Percentiles rank a stretch among this genome's conserved stretches.
phyloP scores from a whole-genome alignment of 805 yeast species.

The Hanseniaspora taiwanica region DNA sequence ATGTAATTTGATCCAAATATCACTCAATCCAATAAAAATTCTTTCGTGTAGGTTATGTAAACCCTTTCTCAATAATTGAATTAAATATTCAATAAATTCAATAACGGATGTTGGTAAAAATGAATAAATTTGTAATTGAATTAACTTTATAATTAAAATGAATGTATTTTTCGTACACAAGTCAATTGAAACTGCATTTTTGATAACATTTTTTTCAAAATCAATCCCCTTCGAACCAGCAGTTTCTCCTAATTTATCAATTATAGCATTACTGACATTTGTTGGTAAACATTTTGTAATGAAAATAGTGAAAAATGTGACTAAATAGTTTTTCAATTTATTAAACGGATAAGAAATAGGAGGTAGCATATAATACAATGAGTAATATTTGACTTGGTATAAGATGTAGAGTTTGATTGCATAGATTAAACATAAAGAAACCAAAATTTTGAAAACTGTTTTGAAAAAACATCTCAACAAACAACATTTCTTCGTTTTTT shows the following conservation, averaged over 20 bases:
- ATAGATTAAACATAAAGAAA: slow-evolving; percentile 2
- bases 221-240: background rate
- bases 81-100: background rate
- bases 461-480: slow-evolving; percentile 1
- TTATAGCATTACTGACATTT: background rate
- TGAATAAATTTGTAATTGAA: background rate
- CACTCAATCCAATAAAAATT: slow-evolving; percentile 3
- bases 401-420: slow-evolving; percentile 6
- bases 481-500: background rate
- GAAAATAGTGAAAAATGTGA: background rate
- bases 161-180: background rate
- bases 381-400: slow-evolving; percentile 6
- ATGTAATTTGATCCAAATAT: slow-evolving; percentile 2
- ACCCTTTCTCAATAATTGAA: background rate
- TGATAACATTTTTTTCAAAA: background rate
- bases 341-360: background rate
- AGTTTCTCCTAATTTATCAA: background rate
- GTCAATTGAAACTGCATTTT: background rate
- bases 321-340: background rate
- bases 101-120: background rate
- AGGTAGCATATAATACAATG: background rate
- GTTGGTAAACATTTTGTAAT: background rate
- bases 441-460: slow-evolving; percentile 1
- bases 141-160: background rate
- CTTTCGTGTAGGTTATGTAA: slow-evolving; percentile 4